Evolutionary conservation across 495 filamentous ascomycete genomes (phyloP), one percentile per base, ranked within the genome.

Genomic region (Terfezia boudieri): DNA sequence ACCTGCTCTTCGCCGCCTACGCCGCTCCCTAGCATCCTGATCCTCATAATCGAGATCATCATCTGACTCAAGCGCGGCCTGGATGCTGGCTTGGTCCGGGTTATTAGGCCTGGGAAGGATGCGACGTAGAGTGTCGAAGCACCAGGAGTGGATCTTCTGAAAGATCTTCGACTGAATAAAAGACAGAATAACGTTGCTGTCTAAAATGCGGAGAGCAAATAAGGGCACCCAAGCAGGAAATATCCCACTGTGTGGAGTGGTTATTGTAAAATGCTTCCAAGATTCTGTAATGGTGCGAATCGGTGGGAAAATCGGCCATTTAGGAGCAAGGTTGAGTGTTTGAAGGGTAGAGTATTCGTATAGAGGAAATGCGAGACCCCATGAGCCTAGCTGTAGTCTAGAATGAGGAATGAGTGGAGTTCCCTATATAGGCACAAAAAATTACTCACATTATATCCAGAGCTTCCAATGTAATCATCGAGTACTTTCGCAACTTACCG

Each of bases 281-380:
- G 26, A 32, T 32, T 32, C 26, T 32, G 26, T 32, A 1, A 64
- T 57, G 0, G 62, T 57, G 12, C n/a, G 32, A 43, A 61, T 32
- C 36, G 57, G 55, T n/a, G 62, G 62, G 20, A 64, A 53, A 22
- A 65, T 22, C 9, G 62, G 62, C 23, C 48, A 51, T 16, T 62
- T 50, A 14, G 59, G 52, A 9, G 61, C 36, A 23, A 65, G 57
- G 41, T 65, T 56, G 14, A 65, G 60, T 35, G 57, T 58, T 50
- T 65, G 62, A 4, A 64, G 53, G 16, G 51, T 58, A 4, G 59
- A 61, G 49, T 65, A 59, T 36, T 65, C 56, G 38, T 59, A 65
- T 46, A 65, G 55, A 32, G 62, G 62, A 50, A 61, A 65, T 50
- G 64, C 53, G 26, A 65, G 57, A 43, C 61, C 59, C 62, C 62